phyloP scores from a whole-genome alignment of 2,329 filamentous ascomycete genomes.

The Dactylellina parvicollis region DNA sequence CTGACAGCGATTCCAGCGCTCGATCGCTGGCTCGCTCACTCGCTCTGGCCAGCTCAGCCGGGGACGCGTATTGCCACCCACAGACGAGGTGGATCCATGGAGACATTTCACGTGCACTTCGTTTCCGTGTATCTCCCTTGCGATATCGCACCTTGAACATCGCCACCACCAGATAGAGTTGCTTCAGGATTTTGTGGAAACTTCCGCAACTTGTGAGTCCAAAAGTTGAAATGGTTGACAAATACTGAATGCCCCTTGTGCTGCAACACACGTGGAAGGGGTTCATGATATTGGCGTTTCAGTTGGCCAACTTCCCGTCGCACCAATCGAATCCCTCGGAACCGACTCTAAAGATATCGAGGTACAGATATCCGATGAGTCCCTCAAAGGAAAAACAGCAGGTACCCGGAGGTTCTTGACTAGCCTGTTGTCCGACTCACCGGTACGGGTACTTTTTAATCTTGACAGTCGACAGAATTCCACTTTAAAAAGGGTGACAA shows the following conservation, averaged over 20 bases:
- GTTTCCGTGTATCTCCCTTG: background rate
- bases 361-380: background rate
- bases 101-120: too few species aligned
- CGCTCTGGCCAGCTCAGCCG: too few species aligned
- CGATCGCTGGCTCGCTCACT: too few species aligned
- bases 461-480: too few species aligned
- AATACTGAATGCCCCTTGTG: background rate
- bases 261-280: background rate
- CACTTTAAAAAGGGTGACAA: too few species aligned
- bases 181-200: too few species aligned
- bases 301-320: background rate
- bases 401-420: too few species aligned
- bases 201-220: background rate
- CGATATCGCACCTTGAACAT: background rate
- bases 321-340: background rate
- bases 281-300: background rate
- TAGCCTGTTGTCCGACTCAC: too few species aligned
- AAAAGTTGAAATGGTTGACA: background rate
- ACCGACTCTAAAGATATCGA: background rate
- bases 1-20: too few species aligned
- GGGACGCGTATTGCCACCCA: background rate
- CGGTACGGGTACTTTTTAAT: too few species aligned
- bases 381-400: too few species aligned
- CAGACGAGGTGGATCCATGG: background rate
- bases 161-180: too few species aligned